A percentile compares a stretch with the other conserved stretches of the same genome.
These are phyloP conservation scores for Chlamydomonas applanata DNA, from an alignment of 139 green algal genomes.

Conservation along the genomic window DNA sequence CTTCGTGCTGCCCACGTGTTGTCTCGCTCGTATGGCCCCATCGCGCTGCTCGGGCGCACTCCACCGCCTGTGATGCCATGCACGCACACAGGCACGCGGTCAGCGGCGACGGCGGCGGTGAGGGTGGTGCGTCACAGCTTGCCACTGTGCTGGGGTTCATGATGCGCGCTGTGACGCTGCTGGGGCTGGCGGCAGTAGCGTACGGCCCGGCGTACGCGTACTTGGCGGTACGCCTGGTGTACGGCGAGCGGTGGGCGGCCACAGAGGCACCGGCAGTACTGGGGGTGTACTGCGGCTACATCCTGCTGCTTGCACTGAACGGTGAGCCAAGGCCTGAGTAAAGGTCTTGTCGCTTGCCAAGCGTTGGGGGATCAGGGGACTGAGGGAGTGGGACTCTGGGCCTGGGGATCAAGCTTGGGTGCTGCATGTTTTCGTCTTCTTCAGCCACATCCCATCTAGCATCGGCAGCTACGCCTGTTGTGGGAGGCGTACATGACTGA, in stretches of 20 bases:
- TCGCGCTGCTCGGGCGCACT: neutral
- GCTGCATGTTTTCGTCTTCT: too few species aligned
- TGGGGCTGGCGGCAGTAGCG: constrained; percentile 61
- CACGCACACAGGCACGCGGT: too few species aligned
- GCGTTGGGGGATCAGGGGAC: too few species aligned
- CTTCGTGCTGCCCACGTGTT: too few species aligned
- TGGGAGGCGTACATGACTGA: too few species aligned
- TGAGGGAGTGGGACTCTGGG: too few species aligned
- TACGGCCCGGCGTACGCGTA: constrained; percentile 82
- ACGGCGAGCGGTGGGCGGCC: constrained; percentile 60
- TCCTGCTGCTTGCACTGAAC: constrained; percentile 74
- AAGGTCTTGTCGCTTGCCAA: too few species aligned
- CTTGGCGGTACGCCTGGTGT: constrained; percentile 67
- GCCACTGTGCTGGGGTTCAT: constrained; percentile 51
- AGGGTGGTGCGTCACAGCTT: constrained; percentile 21
- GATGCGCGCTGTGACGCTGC: constrained; percentile 48
- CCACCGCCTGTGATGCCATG: neutral
- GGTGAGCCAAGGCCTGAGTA: constrained; percentile 21
- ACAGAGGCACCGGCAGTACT: constrained; percentile 75
- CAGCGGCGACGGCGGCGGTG: too few species aligned
- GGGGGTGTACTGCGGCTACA: constrained; percentile 71
- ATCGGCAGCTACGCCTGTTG: too few species aligned
- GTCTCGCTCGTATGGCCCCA: too few species aligned
- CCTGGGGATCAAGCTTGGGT: too few species aligned
- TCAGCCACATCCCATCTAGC: too few species aligned